Conservation (phyloP, 768 basidiomycete genomes). For the Termitomyces sp. region DNA sequence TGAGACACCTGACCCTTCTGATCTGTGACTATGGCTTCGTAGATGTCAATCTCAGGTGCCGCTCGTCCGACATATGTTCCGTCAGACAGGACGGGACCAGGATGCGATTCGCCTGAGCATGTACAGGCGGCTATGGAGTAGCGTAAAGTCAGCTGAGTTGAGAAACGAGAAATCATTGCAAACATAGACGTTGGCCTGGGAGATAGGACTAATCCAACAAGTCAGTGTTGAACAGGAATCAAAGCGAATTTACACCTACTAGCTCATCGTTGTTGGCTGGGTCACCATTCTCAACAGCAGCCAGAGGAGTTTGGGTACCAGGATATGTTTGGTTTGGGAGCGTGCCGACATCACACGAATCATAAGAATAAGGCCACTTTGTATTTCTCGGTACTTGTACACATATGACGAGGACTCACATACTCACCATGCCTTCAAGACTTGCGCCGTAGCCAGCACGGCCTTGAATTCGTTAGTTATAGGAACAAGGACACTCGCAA, state of each 20-base stretch:
- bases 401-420: not conserved
- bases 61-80: conserved; percentile 57
- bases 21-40: conserved; percentile 43
- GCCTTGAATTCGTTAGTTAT: conserved; percentile 32
- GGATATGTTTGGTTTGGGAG: conserved; percentile 71
- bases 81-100: conserved; percentile 34
- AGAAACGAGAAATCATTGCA: conserved; percentile 2
- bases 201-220: conserved; percentile 47
- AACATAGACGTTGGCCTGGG: conserved; percentile 49
- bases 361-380: conserved; percentile 66
- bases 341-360: conserved; percentile 77
- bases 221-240: not conserved
- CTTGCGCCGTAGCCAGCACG: conserved; percentile 70
- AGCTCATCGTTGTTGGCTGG: conserved; percentile 33
- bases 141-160: not conserved
- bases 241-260: conserved; percentile 17
- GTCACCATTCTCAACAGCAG: conserved; percentile 38
- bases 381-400: not conserved
- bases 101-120: conserved; percentile 37
- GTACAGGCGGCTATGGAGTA: conserved; percentile 28
- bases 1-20: conserved; percentile 38
- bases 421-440: conserved; percentile 57
- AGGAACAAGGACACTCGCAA: not conserved
- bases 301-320: conserved; percentile 41
- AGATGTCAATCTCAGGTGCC: conserved; percentile 68